A percentile compares a stretch with the other conserved stretches of the same genome.
Conservation (phyloP, 345 rosid species). For the Acer negundo region DNA sequence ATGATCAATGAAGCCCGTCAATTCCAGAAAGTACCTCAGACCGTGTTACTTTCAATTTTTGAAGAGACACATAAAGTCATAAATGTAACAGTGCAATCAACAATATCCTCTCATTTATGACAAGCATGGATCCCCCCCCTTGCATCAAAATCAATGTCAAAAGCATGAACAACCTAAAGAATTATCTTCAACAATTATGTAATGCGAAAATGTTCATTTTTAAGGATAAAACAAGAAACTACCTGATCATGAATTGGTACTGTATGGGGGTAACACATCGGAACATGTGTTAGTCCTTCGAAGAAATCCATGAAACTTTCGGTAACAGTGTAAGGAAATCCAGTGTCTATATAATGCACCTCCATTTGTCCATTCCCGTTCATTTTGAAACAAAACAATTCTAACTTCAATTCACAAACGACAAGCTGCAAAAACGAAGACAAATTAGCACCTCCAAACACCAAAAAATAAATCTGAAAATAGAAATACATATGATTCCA, state of each 20-base stretch:
- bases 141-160: conserved; percentile 15
- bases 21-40: background rate
- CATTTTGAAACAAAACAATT: conserved; percentile 31
- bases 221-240: conserved; percentile 8
- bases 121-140: conserved; percentile 20
- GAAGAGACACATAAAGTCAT: background rate
- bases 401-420: conserved; percentile 12
- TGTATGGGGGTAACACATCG: conserved; percentile 36
- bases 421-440: conserved; percentile 31
- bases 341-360: conserved; percentile 53
- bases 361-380: conserved; percentile 54
- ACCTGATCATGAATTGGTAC: conserved; percentile 57
- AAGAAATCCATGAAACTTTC: conserved; percentile 70
- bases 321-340: conserved; percentile 52
- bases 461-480: background rate
- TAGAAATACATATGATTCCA: no score
- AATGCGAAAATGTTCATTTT: background rate
- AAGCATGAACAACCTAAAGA: conserved; percentile 22
- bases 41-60: background rate
- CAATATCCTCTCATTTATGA: conserved; percentile 5
- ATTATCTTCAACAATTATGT: background rate
- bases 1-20: background rate
- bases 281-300: conserved; percentile 47
- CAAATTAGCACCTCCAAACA: background rate
- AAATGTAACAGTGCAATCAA: conserved; percentile 11